These are phyloP conservation scores for Fistulifera solaris DNA, from an alignment of 108 stramenopile genomes.

Conservation along the genomic window DNA sequence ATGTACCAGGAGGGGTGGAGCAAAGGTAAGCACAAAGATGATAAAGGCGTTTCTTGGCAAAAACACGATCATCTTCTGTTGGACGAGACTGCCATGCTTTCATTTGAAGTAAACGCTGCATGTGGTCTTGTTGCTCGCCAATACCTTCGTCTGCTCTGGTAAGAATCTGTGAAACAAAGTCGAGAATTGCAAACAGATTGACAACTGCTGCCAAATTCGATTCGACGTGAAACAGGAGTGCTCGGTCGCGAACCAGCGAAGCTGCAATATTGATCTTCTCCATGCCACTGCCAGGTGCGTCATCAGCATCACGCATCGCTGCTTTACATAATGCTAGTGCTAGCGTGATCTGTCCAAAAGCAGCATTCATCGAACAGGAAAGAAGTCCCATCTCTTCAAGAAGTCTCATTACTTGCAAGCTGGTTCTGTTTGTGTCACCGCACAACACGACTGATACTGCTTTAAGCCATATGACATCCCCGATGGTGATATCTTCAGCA, in stretches of 20 bases:
- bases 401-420: no score
- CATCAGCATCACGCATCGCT: not conserved
- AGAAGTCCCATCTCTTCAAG: no score
- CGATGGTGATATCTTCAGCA: no score
- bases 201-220: constrained; percentile 23
- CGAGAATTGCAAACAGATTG: constrained; percentile 34
- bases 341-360: not conserved
- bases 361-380: no score
- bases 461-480: no score
- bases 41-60: not conserved
- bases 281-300: not conserved
- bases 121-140: constrained; percentile 53
- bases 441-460: no score
- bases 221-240: constrained; percentile 27
- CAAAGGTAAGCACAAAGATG: constrained; percentile 14
- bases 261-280: constrained; percentile 16
- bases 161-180: constrained; percentile 45
- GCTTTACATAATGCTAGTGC: not conserved
- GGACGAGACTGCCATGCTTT: constrained; percentile 1
- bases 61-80: no score
- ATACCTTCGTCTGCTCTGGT: constrained; percentile 55
- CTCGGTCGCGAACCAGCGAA: constrained; percentile 46
- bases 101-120: constrained; percentile 22
- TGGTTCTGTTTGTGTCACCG: no score
- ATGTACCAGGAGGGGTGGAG: constrained; percentile 74